Evolutionary conservation across 2,329 filamentous ascomycete species (phyloP).

Genomic region (Chaetomium olivaceum): DNA sequence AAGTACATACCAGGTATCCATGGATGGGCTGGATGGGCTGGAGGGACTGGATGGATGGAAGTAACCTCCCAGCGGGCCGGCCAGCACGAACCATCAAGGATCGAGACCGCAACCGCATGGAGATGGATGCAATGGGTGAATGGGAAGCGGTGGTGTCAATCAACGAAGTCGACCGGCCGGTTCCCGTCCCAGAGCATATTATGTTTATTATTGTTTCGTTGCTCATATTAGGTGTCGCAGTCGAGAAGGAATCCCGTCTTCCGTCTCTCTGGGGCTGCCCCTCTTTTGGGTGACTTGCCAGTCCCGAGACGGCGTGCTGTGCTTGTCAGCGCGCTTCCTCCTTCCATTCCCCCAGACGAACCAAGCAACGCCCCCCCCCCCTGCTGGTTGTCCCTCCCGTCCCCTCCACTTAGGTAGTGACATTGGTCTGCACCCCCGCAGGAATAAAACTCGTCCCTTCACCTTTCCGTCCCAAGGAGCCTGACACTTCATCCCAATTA

Average conservation of each 20-base stretch:
- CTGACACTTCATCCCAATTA: slow-evolving; percentile 31
- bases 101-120: not conserved
- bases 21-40: too few relatives aligned
- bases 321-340: slow-evolving; percentile 19
- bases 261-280: not conserved
- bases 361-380: slow-evolving; percentile 24
- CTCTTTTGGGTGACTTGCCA: slow-evolving; percentile 14
- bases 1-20: not conserved
- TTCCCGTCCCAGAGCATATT: slow-evolving; percentile 16
- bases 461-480: slow-evolving; percentile 29
- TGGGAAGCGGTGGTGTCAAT: slow-evolving; percentile 7
- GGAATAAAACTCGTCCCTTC: slow-evolving; percentile 36
- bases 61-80: not conserved
- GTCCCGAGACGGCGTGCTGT: slow-evolving; percentile 23
- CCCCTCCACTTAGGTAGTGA: slow-evolving; percentile 30
- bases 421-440: slow-evolving; percentile 26
- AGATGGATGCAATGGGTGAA: not conserved
- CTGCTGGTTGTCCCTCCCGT: slow-evolving; percentile 25
- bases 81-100: not conserved
- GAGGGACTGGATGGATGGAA: not conserved
- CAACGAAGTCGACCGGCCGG: slow-evolving; percentile 26
- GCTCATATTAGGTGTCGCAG: not conserved
- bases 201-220: not conserved
- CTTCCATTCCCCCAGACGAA: slow-evolving; percentile 15
- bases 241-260: not conserved